Evolutionary conservation across 1,284 basidiomycete genomes (phyloP).

Genomic region (Calocybe gambosa): DNA sequence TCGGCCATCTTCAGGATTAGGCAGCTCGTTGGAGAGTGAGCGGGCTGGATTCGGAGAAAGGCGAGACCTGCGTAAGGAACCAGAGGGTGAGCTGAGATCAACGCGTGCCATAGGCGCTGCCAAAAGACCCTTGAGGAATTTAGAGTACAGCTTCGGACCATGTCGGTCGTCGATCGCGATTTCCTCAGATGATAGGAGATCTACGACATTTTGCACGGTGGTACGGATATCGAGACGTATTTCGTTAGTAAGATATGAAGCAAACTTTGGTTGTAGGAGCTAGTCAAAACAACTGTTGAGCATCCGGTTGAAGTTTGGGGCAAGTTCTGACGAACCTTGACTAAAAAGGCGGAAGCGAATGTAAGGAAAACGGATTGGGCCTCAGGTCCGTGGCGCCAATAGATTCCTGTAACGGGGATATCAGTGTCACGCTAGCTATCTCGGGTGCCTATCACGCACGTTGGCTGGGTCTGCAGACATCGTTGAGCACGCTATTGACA

Average conservation of each 20-base stretch:
- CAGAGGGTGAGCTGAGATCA: conserved; percentile 26
- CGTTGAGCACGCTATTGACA: conserved; percentile 56
- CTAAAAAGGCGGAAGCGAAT: conserved; percentile 75
- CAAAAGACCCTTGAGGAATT: conserved; percentile 67
- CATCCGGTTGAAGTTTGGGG: neutral
- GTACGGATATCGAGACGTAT: conserved; percentile 55
- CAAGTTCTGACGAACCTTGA: conserved; percentile 47
- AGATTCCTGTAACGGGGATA: conserved; percentile 35
- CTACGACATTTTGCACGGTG: conserved; percentile 58
- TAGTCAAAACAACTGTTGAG: conserved; percentile 20
- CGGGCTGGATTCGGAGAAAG: conserved; percentile 15
- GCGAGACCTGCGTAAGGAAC: conserved; percentile 17
- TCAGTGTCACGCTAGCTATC: conserved; percentile 5
- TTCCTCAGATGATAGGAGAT: conserved; percentile 58
- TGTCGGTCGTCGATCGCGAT: conserved; percentile 72
- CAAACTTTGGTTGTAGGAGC: conserved; percentile 70
- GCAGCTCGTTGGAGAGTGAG: conserved; percentile 9
- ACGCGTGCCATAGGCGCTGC: conserved; percentile 45
- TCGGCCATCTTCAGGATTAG: conserved; percentile 21
- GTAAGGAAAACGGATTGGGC: conserved; percentile 81
- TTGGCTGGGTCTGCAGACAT: conserved; percentile 49
- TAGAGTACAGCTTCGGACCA: conserved; percentile 68
- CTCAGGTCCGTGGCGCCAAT: conserved; percentile 73
- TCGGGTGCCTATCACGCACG: conserved; percentile 31
- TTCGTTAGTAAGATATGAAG: conserved; percentile 47